Percentiles rank a stretch among this genome's conserved stretches.
Conservation (phyloP, 306 rosid species). For the Spatholobus suberectus region DNA sequence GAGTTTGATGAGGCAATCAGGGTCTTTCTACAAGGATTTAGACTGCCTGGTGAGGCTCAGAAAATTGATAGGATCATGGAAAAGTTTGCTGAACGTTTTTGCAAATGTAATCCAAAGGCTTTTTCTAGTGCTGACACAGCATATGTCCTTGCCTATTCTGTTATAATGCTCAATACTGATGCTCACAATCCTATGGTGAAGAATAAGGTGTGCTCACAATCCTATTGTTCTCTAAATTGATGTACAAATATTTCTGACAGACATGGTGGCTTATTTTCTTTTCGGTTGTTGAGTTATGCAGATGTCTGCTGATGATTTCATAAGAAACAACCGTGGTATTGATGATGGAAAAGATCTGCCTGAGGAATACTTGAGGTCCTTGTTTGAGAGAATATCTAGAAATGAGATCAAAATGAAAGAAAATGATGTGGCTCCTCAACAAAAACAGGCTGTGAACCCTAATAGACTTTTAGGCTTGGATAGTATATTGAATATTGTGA, state of each 20-base stretch:
- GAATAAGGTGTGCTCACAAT: constrained; percentile 70
- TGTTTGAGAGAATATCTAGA: constrained; percentile 89
- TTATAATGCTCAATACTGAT: constrained; percentile 96
- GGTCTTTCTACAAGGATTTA: constrained; percentile 90
- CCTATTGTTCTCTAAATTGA: constrained; percentile 25
- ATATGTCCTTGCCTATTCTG: constrained; percentile 98
- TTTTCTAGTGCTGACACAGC: constrained; percentile 99
- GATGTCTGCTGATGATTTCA: constrained; percentile 99
- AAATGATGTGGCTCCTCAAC: constrained; percentile 75
- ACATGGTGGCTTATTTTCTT: constrained; percentile 24
- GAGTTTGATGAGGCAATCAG: constrained; percentile 98
- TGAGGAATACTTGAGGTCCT: constrained; percentile 84
- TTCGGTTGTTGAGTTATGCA: constrained; percentile 56
- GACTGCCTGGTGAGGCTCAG: constrained; percentile 99
- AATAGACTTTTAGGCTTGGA: constrained; percentile 91
- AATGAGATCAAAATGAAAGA: constrained; percentile 99
- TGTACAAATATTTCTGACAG: constrained; percentile 39
- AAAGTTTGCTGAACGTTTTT: constrained; percentile 95
- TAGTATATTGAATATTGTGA: constrained; percentile 89
- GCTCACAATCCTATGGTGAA: constrained; percentile 98
- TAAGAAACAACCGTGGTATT: constrained; percentile 96
- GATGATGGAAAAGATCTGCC: constrained; percentile 99
- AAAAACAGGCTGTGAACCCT: constrained; percentile 78
- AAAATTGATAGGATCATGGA: constrained; percentile 99
- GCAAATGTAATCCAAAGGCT: constrained; percentile 91